phyloP scores from a whole-genome alignment of 176 grass and related monocot species.

The Phoenix dactylifera region DNA sequence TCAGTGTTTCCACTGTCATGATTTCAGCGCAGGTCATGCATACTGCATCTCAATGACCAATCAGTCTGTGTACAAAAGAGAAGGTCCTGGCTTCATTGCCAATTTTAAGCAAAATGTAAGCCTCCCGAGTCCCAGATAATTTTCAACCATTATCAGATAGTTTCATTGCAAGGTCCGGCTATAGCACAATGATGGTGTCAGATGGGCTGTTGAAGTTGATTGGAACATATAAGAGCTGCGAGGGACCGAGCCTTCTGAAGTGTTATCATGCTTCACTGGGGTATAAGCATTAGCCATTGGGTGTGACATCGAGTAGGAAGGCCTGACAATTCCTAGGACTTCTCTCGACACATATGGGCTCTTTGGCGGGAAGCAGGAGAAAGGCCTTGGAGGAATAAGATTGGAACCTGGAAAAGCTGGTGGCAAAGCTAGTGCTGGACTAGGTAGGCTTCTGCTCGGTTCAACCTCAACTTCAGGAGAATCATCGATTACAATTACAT shows the following conservation, averaged over 20 bases:
- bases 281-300: conserved; percentile 33
- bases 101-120: too few relatives aligned
- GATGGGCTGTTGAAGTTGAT: conserved; percentile 32
- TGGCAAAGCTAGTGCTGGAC: conserved; percentile 18
- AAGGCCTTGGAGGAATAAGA: conserved; percentile 28
- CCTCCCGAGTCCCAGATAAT: too few relatives aligned
- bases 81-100: too few relatives aligned
- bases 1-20: too few relatives aligned
- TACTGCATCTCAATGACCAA: too few relatives aligned
- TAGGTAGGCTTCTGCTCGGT: conserved; percentile 22
- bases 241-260: conserved; percentile 17
- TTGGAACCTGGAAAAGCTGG: conserved; percentile 29
- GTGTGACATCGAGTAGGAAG: conserved; percentile 28
- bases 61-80: too few relatives aligned
- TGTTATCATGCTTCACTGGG: conserved; percentile 33
- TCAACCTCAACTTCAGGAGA: conserved; percentile 38
- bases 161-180: conserved; percentile 37
- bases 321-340: conserved; percentile 27
- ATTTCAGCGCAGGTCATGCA: too few relatives aligned
- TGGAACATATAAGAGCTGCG: conserved; percentile 38
- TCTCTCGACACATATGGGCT: conserved; percentile 37
- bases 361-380: conserved; percentile 52
- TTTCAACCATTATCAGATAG: conserved; percentile 9
- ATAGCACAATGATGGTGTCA: conserved; percentile 45
- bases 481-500: conserved; percentile 66